These are phyloP conservation scores for Phlebopus sp. DNA, from an alignment of 1,284 basidiomycete species.

Conservation along the genomic window DNA sequence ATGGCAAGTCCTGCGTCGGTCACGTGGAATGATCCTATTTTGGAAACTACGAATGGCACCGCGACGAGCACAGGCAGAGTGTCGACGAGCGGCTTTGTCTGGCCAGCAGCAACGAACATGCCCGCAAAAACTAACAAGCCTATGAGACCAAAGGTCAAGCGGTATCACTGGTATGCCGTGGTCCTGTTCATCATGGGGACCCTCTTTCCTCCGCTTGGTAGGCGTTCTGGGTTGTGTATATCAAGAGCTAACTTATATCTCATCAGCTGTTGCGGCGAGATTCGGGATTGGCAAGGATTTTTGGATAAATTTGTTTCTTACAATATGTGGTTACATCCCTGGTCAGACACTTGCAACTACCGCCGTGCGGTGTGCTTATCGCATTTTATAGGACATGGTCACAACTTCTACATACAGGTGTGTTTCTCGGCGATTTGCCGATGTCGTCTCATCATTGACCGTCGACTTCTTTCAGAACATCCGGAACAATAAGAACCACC, in stretches of 20 bases:
- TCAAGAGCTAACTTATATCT: constrained; percentile 4
- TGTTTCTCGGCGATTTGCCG: constrained; percentile 7
- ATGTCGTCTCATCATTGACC: constrained; percentile 7
- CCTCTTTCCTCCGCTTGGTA: constrained; percentile 85
- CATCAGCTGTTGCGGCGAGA: constrained; percentile 84
- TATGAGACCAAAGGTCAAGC: constrained; percentile 63
- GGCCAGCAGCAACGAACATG: constrained; percentile 29
- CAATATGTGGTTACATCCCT: constrained; percentile 88
- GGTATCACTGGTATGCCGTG: constrained; percentile 81
- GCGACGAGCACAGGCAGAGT: not conserved
- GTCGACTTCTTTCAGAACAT: constrained; percentile 65
- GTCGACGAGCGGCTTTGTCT: constrained; percentile 1
- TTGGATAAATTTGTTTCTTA: constrained; percentile 88
- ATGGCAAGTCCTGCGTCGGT: constrained; percentile 21
- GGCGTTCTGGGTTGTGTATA: constrained; percentile 24
- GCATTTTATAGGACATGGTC: constrained; percentile 61
- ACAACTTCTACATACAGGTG: constrained; percentile 92
- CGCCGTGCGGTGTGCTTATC: constrained; percentile 9
- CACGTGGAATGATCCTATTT: constrained; percentile 22
- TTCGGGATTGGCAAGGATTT: constrained; percentile 94
- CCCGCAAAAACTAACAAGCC: constrained; percentile 43
- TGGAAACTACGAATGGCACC: not conserved
- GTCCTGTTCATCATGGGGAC: constrained; percentile 82
- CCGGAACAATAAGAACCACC: constrained; percentile 90
- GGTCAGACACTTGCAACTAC: constrained; percentile 47